Evolutionary conservation across 352 stramenopile genomes (phyloP), one percentile per base, ranked within the genome.

Genomic region (Phytophthora meadii): DNA sequence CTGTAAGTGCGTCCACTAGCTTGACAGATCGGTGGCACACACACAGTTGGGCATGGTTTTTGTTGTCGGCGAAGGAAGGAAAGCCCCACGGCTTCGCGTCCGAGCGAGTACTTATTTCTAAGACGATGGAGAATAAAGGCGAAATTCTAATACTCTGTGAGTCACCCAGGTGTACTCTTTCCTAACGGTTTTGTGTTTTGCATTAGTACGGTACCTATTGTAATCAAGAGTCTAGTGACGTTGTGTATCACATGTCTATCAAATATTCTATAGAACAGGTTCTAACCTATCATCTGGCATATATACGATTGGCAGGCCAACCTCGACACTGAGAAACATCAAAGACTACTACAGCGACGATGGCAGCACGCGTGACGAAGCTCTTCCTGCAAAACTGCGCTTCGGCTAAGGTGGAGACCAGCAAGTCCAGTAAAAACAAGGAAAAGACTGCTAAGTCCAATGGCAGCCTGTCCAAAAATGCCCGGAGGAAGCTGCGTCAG

Each of bases 101-200:
- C 41, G 48, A 58, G 63, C 49, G 67, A 58, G 57, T 66, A 68
- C 69, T 74, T 79, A 59, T 81, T 79, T 84, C 65, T 88, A 82
- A 85, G 76, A 82, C 67, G 72, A 87, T 85, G 76, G 73, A 81
- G 76, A 89, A 92, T 92, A 92, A 92, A 92, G 83, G 83, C 79
- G 83, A 92, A 88, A 89, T 88, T 90, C 76, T 80, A 79, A 84
- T 82, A 34, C 39, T 49, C 7, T 54, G 17, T 57, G 17, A 51
- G 6, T 56, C 46, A 54, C 34, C 22, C 51, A 57, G 49, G 11
- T 67, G 42, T 67, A 44, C 25, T 62, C 49, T 52, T 12, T 5
- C 34, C n/a, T 34, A 42, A 14, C 9, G 17, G 34, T 24, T 25
- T 32, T 11, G 19, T 22, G 3, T 22, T 22, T 22, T 22, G 22